Conservation (phyloP, 176 grass and related monocot species). For the Miscanthus lutarioriparius region DNA sequence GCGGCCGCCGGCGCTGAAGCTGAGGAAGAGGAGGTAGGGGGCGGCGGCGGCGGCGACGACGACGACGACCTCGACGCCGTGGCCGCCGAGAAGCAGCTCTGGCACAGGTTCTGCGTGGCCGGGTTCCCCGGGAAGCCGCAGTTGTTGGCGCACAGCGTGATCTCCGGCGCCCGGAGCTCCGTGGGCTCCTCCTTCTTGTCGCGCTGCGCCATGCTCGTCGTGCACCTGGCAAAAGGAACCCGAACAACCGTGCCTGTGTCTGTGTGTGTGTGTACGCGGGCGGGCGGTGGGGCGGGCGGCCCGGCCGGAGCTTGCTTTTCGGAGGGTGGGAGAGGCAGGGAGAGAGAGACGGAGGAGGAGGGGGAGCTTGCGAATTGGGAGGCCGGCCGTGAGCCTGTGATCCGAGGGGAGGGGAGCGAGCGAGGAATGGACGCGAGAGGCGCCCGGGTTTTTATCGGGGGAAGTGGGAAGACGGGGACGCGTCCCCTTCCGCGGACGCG, state of each 20-base stretch:
- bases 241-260: not conserved
- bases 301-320: not conserved
- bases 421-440: slow-evolving; percentile 12
- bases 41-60: slow-evolving; percentile 4
- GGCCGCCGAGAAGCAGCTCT: slow-evolving; percentile 55
- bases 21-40: not conserved
- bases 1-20: not conserved
- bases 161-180: slow-evolving; percentile 74
- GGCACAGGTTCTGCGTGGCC: slow-evolving; percentile 74
- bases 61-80: not conserved
- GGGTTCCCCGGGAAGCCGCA: slow-evolving; percentile 83
- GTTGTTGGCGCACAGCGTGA: slow-evolving; percentile 83
- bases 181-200: slow-evolving; percentile 83
- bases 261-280: accelerated
- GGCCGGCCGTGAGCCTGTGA: not conserved
- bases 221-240: not conserved
- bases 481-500: slow-evolving; percentile 41
- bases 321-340: not conserved
- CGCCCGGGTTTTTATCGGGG: slow-evolving; percentile 37
- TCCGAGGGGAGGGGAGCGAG: not conserved
- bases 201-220: slow-evolving; percentile 67
- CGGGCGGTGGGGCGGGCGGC: not conserved
- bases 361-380: not conserved
- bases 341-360: not conserved
- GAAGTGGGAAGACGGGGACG: not conserved